These are phyloP conservation scores for Pisolithus tinctorius DNA, from an alignment of 768 basidiomycete genomes.

Conservation along the genomic window DNA sequence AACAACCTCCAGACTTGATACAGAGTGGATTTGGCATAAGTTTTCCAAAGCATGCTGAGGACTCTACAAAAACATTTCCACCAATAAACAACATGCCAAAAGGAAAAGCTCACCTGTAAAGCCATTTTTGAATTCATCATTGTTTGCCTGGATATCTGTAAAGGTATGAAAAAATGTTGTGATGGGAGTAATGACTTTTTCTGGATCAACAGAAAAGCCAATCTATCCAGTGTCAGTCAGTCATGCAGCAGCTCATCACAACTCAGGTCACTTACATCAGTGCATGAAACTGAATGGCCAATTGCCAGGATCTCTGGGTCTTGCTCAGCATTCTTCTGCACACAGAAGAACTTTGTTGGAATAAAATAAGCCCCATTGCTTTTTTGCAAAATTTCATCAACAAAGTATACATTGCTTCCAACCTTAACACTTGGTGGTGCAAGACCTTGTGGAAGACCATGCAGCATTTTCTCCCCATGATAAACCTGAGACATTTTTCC, in stretches of 20 bases:
- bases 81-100: too few relatives aligned
- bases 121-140: background rate
- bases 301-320: background rate
- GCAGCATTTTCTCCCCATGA: background rate
- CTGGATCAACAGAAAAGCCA: slow-evolving; percentile 2
- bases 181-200: background rate
- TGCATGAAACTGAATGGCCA: background rate
- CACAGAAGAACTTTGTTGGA: background rate
- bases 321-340: background rate
- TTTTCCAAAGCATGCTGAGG: too few relatives aligned
- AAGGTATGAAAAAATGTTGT: background rate
- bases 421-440: background rate
- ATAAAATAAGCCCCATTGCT: background rate
- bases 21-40: background rate
- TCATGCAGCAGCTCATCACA: background rate
- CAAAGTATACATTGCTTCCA: slow-evolving; percentile 16
- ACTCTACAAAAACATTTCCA: too few relatives aligned
- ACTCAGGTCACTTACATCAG: background rate
- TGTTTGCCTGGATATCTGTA: background rate
- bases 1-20: background rate
- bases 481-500: background rate
- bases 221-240: background rate
- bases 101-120: background rate
- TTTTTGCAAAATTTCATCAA: slow-evolving; percentile 11
- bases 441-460: background rate